Evolutionary conservation across 2,329 filamentous ascomycete genomes (phyloP).

Genomic region (Penicillium sp.): DNA sequence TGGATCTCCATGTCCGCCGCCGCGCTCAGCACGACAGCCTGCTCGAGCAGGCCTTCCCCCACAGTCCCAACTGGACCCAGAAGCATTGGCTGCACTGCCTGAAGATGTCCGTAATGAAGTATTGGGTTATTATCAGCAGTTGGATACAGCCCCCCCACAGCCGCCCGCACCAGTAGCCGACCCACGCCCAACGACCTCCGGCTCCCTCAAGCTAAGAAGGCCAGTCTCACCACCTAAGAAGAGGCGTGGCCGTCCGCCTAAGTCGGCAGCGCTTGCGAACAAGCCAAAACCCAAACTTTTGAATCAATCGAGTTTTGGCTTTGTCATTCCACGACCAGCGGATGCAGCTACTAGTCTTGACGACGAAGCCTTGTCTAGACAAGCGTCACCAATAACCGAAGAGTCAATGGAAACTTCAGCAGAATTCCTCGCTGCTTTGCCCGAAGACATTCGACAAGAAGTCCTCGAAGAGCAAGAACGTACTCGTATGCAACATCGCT

Average conservation of each 20-base stretch:
- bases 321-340: conserved; percentile 48
- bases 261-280: conserved; percentile 52
- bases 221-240: conserved; percentile 67
- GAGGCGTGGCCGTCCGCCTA: conserved; percentile 54
- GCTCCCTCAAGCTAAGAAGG: conserved; percentile 39
- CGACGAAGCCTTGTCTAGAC: conserved; percentile 17
- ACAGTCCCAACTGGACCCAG: conserved; percentile 79
- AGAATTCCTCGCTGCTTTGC: conserved; percentile 77
- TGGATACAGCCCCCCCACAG: conserved; percentile 24
- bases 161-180: conserved; percentile 41
- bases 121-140: conserved; percentile 64
- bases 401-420: conserved; percentile 56
- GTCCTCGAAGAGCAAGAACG: conserved; percentile 72
- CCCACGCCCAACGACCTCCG: conserved; percentile 46
- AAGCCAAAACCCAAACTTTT: conserved; percentile 52
- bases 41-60: conserved; percentile 50
- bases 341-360: conserved; percentile 13
- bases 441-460: conserved; percentile 75
- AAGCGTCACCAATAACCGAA: conserved; percentile 31
- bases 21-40: conserved; percentile 18
- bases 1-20: conserved; percentile 37
- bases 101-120: conserved; percentile 83
- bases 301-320: conserved; percentile 75
- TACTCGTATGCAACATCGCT: conserved; percentile 57
- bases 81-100: conserved; percentile 79